phyloP scores from a whole-genome alignment of 1,284 basidiomycete species.

The Malassezia psittaci region DNA sequence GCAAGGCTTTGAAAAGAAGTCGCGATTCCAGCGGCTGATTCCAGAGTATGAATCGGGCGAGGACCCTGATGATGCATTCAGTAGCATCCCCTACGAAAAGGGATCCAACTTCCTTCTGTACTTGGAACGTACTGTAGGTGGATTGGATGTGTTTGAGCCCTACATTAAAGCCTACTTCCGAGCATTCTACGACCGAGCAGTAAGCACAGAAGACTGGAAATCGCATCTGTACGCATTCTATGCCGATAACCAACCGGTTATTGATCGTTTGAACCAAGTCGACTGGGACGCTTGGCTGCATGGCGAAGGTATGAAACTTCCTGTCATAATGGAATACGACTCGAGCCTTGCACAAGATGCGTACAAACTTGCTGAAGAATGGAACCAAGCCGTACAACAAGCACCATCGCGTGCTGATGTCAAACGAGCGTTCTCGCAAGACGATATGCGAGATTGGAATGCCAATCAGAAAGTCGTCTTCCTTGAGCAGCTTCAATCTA shows the following conservation, averaged over 20 bases:
- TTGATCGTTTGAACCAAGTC: slow-evolving; percentile 56
- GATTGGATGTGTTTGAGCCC: slow-evolving; percentile 58
- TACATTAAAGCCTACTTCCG: slow-evolving; percentile 63
- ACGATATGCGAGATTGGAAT: slow-evolving; percentile 39
- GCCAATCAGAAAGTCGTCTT: slow-evolving; percentile 50
- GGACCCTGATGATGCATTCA: slow-evolving; percentile 52
- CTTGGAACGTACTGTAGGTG: slow-evolving; percentile 67
- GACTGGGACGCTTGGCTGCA: slow-evolving; percentile 71
- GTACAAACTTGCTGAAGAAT: slow-evolving; percentile 60
- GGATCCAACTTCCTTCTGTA: slow-evolving; percentile 62
- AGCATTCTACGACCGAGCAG: slow-evolving; percentile 58
- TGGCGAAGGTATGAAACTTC: slow-evolving; percentile 67
- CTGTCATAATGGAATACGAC: slow-evolving; percentile 74
- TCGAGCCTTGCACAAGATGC: slow-evolving; percentile 62
- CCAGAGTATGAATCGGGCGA: slow-evolving; percentile 74
- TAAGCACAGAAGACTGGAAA: slow-evolving; percentile 81
- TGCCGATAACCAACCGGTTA: slow-evolving; percentile 52
- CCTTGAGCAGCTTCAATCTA: slow-evolving; percentile 50
- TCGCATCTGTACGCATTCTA: slow-evolving; percentile 71
- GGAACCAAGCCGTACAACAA: slow-evolving; percentile 50
- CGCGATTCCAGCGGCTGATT: slow-evolving; percentile 73
- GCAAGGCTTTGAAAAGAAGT: slow-evolving; percentile 50
- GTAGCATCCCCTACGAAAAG: slow-evolving; percentile 64
- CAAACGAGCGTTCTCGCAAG: slow-evolving; percentile 15
- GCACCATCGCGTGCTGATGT: slow-evolving; percentile 12